A percentile compares a stretch with the other conserved stretches of the same genome.
phyloP scores from a whole-genome alignment of 495 filamentous ascomycete species.

The Astrothelium subdiscretum region DNA sequence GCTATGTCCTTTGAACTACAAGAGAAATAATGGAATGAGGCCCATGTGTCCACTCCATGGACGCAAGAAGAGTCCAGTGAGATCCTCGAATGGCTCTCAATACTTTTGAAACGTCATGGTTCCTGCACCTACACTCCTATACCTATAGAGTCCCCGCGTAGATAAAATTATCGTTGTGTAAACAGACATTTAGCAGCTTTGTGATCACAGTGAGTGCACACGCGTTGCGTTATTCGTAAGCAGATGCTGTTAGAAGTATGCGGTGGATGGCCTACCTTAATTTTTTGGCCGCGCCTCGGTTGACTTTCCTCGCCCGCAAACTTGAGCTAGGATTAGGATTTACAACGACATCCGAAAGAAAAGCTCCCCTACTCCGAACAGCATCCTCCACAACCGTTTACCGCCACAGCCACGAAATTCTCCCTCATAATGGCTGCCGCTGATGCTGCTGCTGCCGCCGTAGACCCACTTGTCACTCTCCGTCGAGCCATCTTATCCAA shows the following conservation, averaged over 20 bases:
- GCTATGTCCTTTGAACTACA: constrained; percentile 48
- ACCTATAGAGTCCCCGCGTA: no score
- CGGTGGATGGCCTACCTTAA: no score
- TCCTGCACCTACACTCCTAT: background rate
- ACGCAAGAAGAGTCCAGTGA: constrained; percentile 11
- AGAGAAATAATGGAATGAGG: constrained; percentile 40
- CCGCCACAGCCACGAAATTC: background rate
- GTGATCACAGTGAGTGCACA: no score
- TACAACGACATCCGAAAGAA: background rate
- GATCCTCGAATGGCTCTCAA: background rate
- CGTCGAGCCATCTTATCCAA: constrained; percentile 63
- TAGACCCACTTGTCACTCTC: constrained; percentile 66
- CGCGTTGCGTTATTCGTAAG: background rate
- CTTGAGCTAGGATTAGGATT: background rate
- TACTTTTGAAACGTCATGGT: background rate
- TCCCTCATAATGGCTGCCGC: background rate
- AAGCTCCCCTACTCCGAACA: background rate
- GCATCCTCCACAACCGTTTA: background rate
- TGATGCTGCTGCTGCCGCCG: background rate
- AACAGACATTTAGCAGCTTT: no score
- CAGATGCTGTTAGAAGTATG: no score
- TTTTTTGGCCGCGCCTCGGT: background rate
- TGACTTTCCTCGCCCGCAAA: background rate
- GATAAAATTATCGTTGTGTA: background rate
- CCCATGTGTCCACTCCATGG: constrained; percentile 44